Evolutionary conservation across 225 moss, liverwort and hornwort genomes (phyloP), one percentile per base, ranked within the genome.

Genomic region (Sphagnum tenellum): DNA sequence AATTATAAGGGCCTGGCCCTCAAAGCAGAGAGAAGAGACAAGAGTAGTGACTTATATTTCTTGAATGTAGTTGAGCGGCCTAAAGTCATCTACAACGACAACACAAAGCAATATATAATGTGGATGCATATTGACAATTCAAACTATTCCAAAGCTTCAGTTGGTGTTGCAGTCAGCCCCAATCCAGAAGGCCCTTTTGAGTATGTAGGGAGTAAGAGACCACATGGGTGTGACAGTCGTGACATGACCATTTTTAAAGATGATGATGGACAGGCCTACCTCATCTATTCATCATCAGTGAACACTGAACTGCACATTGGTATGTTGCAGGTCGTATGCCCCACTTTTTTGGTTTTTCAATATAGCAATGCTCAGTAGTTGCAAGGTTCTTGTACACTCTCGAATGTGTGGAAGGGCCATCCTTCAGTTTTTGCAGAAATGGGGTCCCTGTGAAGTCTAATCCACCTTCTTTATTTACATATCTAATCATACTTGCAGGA

Each of bases 241-340:
- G 98, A 98, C 73, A 90, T 98, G 98, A 90, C 90, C 60, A 60
- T 98, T 48, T 98, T 98, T 62, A 90, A 93, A 84, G 98, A 98
- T 71, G 87, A 90, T 63, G 71, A 90, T 71, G 89, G 84, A 77
- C 65, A 76, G 59, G 98, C 90, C 44, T 98, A 89, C 76, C 70
- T 98, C 47, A 74, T 98, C 54, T 98, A 98, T 67, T 98, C 98
- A 29, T 98, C 98, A 10, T 77, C 68, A 65, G 83, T 77, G 51
- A 93, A 98, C 77, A 84, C 83, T 70, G 98, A 93, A 69, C 71
- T 98, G 74, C 93, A 98, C 65, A 81, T 98, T 70, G 93, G 96
- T 75, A 80, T 78, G 74, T 54, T 29, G 29, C 29, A 29, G 29
- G 29, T 29, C 29, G 29, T 29, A 29, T 29, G 29, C 29, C 29